These are phyloP conservation scores for Simmondsia chinensis DNA, from an alignment of 148 eudicot species.

Conservation along the genomic window DNA sequence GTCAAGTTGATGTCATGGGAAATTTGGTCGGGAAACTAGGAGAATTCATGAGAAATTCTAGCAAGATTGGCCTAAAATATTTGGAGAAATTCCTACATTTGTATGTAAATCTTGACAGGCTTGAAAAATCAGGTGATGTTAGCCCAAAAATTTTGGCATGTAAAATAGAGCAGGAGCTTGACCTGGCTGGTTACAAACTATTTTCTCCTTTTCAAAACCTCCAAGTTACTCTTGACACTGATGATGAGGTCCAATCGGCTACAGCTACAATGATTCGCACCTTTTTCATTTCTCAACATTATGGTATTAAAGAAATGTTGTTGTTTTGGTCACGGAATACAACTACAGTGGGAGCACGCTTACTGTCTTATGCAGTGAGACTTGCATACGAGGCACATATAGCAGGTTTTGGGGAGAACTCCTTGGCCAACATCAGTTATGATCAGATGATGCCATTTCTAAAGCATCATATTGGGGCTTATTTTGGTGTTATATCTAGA, in stretches of 20 bases:
- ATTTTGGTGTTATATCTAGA: conserved; percentile 9
- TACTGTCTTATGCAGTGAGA: conserved; percentile 29
- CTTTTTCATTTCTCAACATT: conserved; percentile 19
- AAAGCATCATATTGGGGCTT: conserved; percentile 21
- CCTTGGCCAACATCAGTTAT: conserved; percentile 3
- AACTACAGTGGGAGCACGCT: conserved; percentile 14
- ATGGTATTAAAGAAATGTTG: conserved; percentile 16
- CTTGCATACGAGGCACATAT: conserved; percentile 25
- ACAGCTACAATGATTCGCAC: conserved; percentile 21
- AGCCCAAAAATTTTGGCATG: conserved; percentile 22
- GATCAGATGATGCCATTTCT: conserved; percentile 16
- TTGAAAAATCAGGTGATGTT: conserved; percentile 4
- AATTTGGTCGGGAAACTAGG: conserved; percentile 15
- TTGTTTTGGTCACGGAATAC: conserved; percentile 20
- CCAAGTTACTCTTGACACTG: conserved; percentile 5
- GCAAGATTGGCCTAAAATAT: conserved; percentile 6
- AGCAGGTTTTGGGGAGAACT: conserved; percentile 8
- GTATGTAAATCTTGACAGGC: conserved; percentile 4
- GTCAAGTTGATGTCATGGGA: conserved; percentile 5
- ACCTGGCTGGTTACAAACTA: conserved; percentile 19
- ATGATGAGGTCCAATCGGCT: conserved; percentile 28
- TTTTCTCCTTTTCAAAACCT: conserved; percentile 18
- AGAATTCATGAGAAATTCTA: conserved; percentile 14
- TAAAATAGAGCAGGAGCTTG: conserved; percentile 19
- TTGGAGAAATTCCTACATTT: conserved; percentile 18